Percentiles rank a stretch among this genome's conserved stretches.
Evolutionary conservation across 106 monocot genomes (phyloP).

Genomic region (Agapanthus africanus): DNA sequence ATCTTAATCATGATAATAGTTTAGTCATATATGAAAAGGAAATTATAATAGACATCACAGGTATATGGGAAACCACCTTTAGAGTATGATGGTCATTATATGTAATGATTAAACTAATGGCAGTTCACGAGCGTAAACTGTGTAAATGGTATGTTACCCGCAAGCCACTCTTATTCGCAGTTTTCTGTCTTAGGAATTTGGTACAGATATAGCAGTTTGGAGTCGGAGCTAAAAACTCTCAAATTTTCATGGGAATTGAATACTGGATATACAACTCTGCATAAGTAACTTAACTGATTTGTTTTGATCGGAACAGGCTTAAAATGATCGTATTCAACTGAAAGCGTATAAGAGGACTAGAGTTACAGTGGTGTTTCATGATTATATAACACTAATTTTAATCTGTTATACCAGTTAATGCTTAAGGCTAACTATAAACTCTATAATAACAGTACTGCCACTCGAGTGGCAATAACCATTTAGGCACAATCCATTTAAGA

Average conservation of each 20-base stretch:
- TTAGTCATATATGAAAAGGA: not conserved
- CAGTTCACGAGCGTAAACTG: not conserved
- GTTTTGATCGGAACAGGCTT: not conserved
- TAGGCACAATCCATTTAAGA: not conserved
- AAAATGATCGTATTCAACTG: not conserved
- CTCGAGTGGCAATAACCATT: not conserved
- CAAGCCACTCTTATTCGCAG: not conserved
- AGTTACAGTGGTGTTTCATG: not conserved
- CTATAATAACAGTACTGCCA: not conserved
- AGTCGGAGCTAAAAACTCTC: no score
- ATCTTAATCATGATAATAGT: not conserved
- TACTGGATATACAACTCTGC: not conserved
- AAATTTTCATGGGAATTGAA: no score
- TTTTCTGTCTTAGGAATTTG: not conserved
- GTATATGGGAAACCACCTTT: not conserved
- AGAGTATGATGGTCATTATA: not conserved
- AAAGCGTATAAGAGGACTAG: no score
- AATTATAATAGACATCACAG: not conserved
- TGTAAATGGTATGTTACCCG: not conserved
- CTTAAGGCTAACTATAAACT: not conserved
- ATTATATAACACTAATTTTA: not conserved
- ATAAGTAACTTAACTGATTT: not conserved
- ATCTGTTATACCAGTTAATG: not conserved
- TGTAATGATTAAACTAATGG: not conserved
- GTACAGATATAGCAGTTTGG: not conserved